Evolutionary conservation across 2,329 filamentous ascomycete genomes (phyloP).

Genomic region (Ophiostoma populinum): DNA sequence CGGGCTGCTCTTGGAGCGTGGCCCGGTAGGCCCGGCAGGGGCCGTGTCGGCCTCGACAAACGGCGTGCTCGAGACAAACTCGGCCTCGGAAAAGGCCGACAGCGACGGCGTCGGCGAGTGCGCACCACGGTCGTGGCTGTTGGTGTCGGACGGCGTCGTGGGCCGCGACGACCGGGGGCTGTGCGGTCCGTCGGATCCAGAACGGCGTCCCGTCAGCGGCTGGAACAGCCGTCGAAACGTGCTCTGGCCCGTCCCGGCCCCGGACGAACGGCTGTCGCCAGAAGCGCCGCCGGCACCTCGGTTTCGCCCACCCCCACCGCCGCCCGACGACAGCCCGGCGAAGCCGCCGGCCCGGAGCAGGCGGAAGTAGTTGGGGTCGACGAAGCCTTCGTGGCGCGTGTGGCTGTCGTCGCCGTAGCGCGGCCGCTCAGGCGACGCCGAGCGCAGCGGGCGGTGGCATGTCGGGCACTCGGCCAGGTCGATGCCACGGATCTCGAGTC

Average conservation of each 20-base stretch:
- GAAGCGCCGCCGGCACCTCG: neutral
- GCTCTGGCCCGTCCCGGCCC: constrained; percentile 18
- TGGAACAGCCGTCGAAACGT: constrained; percentile 36
- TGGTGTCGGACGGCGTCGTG: neutral
- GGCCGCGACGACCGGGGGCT: neutral
- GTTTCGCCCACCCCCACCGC: neutral
- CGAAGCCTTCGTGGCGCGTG: constrained; percentile 44
- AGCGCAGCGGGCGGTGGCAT: constrained; percentile 56
- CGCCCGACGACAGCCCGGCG: constrained; percentile 18
- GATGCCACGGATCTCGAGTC: constrained; percentile 58
- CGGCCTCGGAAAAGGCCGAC: constrained; percentile 15
- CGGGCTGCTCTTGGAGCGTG: constrained; percentile 27
- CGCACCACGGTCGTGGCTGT: neutral
- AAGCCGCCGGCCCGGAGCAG: constrained; percentile 52
- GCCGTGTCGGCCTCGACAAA: constrained; percentile 1
- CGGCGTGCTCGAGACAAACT: constrained; percentile 37
- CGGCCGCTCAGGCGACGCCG: constrained; percentile 27
- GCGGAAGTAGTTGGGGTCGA: constrained; percentile 86
- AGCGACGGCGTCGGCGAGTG: constrained; percentile 11
- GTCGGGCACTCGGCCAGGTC: constrained; percentile 67
- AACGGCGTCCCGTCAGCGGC: constrained; percentile 17
- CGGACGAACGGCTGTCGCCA: neutral
- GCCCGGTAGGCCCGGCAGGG: constrained; percentile 50
- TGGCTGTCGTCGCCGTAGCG: constrained; percentile 24
- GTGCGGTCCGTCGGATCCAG: neutral